Evolutionary conservation across 2,329 filamentous ascomycete genomes (phyloP), one percentile per base, ranked within the genome.

Genomic region (Aureobasidium sp.): DNA sequence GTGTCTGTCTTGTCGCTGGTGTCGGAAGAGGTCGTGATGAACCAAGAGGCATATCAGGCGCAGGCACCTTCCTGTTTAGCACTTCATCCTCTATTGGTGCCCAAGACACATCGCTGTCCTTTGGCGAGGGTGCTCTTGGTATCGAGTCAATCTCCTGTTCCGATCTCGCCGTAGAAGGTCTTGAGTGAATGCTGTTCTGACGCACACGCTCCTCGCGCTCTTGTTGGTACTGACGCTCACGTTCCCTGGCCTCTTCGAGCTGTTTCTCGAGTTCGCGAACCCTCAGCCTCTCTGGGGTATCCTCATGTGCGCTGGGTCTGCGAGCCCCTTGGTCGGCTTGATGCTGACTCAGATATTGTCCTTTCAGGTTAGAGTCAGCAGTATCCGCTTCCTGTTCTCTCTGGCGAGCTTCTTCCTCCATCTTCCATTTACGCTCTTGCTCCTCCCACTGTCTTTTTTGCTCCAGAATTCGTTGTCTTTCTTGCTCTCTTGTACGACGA

Each of bases 261-360:
- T 90, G 84, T 36, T 81, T 80, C 75, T 97, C 93, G 5, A 97
- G 81, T 71, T 97, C 87, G 68, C 84, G 84, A 65, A 97, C 87
- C 44, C 92, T 85, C 66, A 81, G 83, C 65, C 80, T 84, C 72
- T 93, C 84, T 2, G 78, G 74, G 27, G 77, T 78, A 64, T 75
- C 65, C 63, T 75, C 72, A 68, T 69, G 68, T 67, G 60, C 74
- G 70, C 65, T 79, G 70, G 67, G 71, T 39, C 72, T 57, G 67
- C 72, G 46, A 68, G 72, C 62, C 55, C 67, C 69, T 71, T 89
- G 85, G 67, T 90, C 87, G 24, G 87, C 85, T 72, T 90, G 88
- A 72, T 96, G 96, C 71, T 96, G 89, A 70, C 89, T 93, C 56
- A 96, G 81, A 68, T 87, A 92, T 71, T 96, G 92, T 2, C 92